A percentile compares a stretch with the other conserved stretches of the same genome.
Evolutionary conservation across 2,329 filamentous ascomycete genomes (phyloP).

Genomic region (Aspergillus sojae): DNA sequence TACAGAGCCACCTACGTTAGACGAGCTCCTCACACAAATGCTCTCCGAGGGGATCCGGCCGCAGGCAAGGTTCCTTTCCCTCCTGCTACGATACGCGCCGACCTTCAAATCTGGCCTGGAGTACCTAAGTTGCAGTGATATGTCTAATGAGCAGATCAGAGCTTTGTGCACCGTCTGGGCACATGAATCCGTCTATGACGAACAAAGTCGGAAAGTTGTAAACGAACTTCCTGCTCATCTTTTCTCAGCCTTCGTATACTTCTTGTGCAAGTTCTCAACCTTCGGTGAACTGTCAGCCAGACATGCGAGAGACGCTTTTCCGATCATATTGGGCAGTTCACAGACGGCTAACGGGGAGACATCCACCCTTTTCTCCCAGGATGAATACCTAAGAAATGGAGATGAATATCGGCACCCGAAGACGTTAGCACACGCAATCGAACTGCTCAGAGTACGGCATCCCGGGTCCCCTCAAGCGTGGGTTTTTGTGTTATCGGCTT

Average conservation of each 20-base stretch:
- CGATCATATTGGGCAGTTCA: conserved; percentile 25
- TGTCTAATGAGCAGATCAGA: conserved; percentile 36
- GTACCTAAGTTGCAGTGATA: conserved; percentile 43
- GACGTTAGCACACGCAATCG: conserved; percentile 40
- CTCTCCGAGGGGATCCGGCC: conserved; percentile 47
- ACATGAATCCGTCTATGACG: conserved; percentile 17
- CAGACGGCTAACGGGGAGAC: conserved; percentile 8
- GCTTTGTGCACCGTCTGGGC: conserved; percentile 31
- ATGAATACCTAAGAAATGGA: conserved; percentile 10
- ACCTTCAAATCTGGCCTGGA: conserved; percentile 45
- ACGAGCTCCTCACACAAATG: conserved; percentile 57
- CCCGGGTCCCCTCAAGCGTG: conserved; percentile 38
- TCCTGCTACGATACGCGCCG: conserved; percentile 51
- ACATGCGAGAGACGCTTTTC: conserved; percentile 30
- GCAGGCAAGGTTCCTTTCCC: conserved; percentile 47
- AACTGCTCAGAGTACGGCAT: conserved; percentile 34
- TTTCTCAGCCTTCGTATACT: conserved; percentile 49
- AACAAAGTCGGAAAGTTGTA: conserved; percentile 25
- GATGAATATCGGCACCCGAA: conserved; percentile 26
- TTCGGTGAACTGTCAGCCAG: conserved; percentile 15
- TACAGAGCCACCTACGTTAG: conserved; percentile 54
- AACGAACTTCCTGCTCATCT: conserved; percentile 36
- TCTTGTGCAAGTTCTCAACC: conserved; percentile 41
- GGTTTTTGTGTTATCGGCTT: conserved; percentile 38
- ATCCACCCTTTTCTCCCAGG: conserved; percentile 25